Evolutionary conservation across 2,329 filamentous ascomycete genomes (phyloP).

Genomic region (Talaromyces islandicus): DNA sequence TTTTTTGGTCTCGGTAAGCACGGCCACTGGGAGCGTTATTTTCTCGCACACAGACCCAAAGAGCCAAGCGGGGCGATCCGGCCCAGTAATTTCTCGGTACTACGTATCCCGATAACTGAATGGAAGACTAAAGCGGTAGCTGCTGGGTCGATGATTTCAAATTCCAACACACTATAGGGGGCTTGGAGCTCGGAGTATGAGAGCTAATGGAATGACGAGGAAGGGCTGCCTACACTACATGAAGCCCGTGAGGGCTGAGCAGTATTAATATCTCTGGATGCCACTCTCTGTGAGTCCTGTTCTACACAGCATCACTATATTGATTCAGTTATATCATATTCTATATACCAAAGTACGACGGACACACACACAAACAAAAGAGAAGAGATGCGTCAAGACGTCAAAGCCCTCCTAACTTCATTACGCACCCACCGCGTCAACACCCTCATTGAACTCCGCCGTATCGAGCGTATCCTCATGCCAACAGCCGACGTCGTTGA

Average conservation of each 20-base stretch:
- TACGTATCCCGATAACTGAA: neutral
- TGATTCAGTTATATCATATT: neutral
- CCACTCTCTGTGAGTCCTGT: neutral
- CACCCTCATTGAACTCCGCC: conserved; percentile 65
- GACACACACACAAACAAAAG: neutral
- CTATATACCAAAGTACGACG: neutral
- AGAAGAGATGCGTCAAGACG: neutral
- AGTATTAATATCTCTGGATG: neutral
- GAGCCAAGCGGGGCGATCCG: neutral
- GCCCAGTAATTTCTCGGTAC: neutral
- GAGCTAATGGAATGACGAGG: neutral
- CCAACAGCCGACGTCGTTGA: conserved; percentile 34
- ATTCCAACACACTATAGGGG: neutral
- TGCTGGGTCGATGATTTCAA: neutral
- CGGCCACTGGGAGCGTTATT: neutral
- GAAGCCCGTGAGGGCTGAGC: neutral
- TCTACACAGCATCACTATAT: neutral
- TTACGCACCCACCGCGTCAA: conserved; percentile 64
- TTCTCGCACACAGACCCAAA: neutral
- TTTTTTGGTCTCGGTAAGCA: neutral
- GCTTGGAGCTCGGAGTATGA: neutral
- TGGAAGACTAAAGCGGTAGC: neutral
- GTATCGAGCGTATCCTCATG: conserved; percentile 59
- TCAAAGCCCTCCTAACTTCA: conserved; percentile 53
- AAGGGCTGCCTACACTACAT: neutral